Percentiles rank a stretch among this genome's conserved stretches.
These are phyloP conservation scores for Neurospora cerealis DNA, from an alignment of 495 filamentous ascomycete species.

Conservation along the genomic window DNA sequence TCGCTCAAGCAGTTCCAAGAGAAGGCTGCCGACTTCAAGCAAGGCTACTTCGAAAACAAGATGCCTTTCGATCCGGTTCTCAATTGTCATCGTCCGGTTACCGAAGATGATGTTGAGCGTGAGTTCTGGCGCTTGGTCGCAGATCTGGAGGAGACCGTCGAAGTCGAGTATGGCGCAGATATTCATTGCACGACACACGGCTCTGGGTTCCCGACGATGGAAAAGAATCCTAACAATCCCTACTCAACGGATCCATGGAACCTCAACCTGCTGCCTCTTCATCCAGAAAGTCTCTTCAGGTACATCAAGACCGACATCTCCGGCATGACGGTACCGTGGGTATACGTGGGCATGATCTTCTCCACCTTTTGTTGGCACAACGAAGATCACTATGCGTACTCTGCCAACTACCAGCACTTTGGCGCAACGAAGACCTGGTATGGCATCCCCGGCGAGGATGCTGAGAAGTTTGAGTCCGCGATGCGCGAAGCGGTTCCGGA, in stretches of 20 bases:
- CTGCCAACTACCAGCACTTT: constrained; percentile 97
- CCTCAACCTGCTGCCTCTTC: constrained; percentile 82
- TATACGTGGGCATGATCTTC: constrained; percentile 99
- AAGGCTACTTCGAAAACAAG: constrained; percentile 81
- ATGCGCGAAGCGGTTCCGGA: constrained; percentile 95
- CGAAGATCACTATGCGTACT: constrained; percentile 97
- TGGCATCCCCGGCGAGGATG: constrained; percentile 88
- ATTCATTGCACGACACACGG: constrained; percentile 98
- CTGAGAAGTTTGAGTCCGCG: constrained; percentile 86
- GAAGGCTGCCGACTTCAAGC: constrained; percentile 89
- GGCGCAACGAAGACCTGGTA: constrained; percentile 99
- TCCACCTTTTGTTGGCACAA: constrained; percentile 99
- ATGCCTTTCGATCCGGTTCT: constrained; percentile 83
- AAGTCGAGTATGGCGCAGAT: constrained; percentile 97
- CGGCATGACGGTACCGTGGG: constrained; percentile 99
- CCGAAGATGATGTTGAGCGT: constrained; percentile 90
- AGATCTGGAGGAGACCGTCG: constrained; percentile 86
- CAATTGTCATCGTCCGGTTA: constrained; percentile 67
- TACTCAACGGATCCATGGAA: constrained; percentile 94
- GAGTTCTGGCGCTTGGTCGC: constrained; percentile 97
- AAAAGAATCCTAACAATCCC: constrained; percentile 75
- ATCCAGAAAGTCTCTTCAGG: constrained; percentile 85
- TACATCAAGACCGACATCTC: constrained; percentile 98
- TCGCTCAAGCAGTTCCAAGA: constrained; percentile 95
- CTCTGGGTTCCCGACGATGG: constrained; percentile 93